These are phyloP conservation scores for Penicillium cosmopolitanum DNA, from an alignment of 495 filamentous ascomycete species.

Conservation along the genomic window DNA sequence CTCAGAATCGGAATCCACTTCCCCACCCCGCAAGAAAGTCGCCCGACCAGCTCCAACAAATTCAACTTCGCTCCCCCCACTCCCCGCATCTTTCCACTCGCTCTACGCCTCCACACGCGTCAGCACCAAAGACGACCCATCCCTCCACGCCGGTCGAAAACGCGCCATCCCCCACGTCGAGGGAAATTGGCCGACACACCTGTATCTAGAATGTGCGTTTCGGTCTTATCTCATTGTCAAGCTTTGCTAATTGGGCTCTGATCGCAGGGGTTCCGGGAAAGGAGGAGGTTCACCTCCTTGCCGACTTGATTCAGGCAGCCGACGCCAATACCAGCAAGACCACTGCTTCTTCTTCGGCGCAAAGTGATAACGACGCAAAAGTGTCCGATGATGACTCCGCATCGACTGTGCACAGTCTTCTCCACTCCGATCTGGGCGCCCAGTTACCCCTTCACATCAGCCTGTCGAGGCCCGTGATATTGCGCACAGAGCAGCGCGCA, in stretches of 20 bases:
- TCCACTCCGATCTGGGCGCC: constrained; percentile 74
- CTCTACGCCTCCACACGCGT: constrained; percentile 80
- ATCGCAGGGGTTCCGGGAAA: constrained; percentile 69
- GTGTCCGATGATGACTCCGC: background rate
- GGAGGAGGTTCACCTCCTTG: constrained; percentile 57
- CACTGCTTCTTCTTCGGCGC: background rate
- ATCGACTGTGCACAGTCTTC: constrained; percentile 56
- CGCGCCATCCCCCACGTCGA: constrained; percentile 80
- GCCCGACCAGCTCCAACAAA: constrained; percentile 27
- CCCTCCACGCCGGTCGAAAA: constrained; percentile 81
- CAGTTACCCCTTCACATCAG: constrained; percentile 89
- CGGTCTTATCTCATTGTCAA: constrained; percentile 5
- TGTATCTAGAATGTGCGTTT: constrained; percentile 91
- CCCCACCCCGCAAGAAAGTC: constrained; percentile 32
- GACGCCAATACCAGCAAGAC: background rate
- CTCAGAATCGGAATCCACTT: constrained; percentile 47
- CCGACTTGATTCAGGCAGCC: constrained; percentile 50
- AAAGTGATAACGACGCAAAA: background rate
- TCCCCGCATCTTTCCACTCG: constrained; percentile 83
- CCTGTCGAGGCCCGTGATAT: constrained; percentile 73
- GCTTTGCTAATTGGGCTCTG: background rate
- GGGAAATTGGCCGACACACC: constrained; percentile 90
- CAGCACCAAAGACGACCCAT: constrained; percentile 78
- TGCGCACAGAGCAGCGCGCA: constrained; percentile 67
- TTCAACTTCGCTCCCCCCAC: constrained; percentile 57